Evolutionary conservation across 202 grass and related monocot species (phyloP), one percentile per base, ranked within the genome.

Genomic region (Miscanthus sacchariflorus): DNA sequence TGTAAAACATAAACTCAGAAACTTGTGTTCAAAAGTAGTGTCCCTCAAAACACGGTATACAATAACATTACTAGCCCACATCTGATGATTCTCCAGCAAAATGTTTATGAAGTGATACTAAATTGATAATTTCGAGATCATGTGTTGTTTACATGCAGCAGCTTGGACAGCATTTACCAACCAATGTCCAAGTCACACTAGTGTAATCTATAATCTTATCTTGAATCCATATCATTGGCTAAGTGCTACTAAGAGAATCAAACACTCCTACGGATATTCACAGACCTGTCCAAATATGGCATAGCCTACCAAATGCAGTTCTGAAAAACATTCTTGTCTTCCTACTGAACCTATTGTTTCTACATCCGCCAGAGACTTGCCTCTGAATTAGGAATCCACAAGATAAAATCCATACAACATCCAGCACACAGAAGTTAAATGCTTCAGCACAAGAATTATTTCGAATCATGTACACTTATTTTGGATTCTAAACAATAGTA

Each of bases 161-260:
- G 24, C 19, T 77, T 71, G 50, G 38, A 58, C 36, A 85, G 75
- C 36, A 85, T 15, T 36, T 45, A 74, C 66, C 50, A 65, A 58
- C 54, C 28, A 74, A 33, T 73, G 52, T 23, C 28, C 30, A 79
- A 52, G 45, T 35, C 18, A 17, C 36, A 70, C 54, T 19, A 49
- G 28, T 33, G 40, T 36, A 61, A 44, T 52, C 50, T 30, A 17
- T 87, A 25, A 30, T 42, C 7, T 54, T 25, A 74, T 40, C 33
- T 27, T 75, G 44, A 74, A 82, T 35, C 30, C n/a, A 74, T 87
- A 30, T 33, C 38, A 40, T 40, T 35, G 14, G 66, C 58, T 68
- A 14, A 33, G 59, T 35, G 9, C 17, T 59, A 50, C 54, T 36
- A 52, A 84, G 39, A 74, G 45, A 66, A 79, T 40, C 42, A 28